Conservation (phyloP, 2,329 filamentous ascomycete species). For the Emmonsiellopsis sp. region DNA sequence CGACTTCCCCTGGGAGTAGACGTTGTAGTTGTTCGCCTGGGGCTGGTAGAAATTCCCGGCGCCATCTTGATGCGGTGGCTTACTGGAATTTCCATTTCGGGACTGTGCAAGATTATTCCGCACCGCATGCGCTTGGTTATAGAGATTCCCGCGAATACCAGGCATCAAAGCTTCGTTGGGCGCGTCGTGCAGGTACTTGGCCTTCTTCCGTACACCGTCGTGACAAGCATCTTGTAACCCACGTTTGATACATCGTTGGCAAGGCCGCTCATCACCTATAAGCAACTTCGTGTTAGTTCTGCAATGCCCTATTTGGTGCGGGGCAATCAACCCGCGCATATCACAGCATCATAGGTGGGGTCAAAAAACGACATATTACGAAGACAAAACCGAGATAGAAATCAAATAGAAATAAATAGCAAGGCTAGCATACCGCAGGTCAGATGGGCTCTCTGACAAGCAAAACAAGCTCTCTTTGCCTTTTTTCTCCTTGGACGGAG, state of each 20-base stretch:
- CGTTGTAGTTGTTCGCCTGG: constrained; percentile 23
- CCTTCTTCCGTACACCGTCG: constrained; percentile 96
- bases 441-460: constrained; percentile 92
- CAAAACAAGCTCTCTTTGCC: constrained; percentile 87
- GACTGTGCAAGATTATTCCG: constrained; percentile 24
- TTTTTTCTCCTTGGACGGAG: constrained; percentile 87
- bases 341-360: neutral
- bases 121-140: constrained; percentile 36
- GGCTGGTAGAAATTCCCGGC: constrained; percentile 37
- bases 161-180: constrained; percentile 80
- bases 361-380: neutral
- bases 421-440: constrained; percentile 76
- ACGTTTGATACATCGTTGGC: constrained; percentile 86
- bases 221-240: constrained; percentile 85
- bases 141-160: constrained; percentile 63
- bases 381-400: neutral
- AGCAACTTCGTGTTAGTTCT: constrained; percentile 20
- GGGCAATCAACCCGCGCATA: neutral
- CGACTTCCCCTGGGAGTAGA: constrained; percentile 31
- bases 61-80: constrained; percentile 24
- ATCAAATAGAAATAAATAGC: constrained; percentile 4
- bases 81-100: constrained; percentile 23
- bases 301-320: neutral
- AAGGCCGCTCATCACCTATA: constrained; percentile 87
- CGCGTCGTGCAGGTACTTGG: constrained; percentile 96